These are phyloP conservation scores for Brassica balearica DNA, from an alignment of 441 rosid genomes.

Conservation along the genomic window DNA sequence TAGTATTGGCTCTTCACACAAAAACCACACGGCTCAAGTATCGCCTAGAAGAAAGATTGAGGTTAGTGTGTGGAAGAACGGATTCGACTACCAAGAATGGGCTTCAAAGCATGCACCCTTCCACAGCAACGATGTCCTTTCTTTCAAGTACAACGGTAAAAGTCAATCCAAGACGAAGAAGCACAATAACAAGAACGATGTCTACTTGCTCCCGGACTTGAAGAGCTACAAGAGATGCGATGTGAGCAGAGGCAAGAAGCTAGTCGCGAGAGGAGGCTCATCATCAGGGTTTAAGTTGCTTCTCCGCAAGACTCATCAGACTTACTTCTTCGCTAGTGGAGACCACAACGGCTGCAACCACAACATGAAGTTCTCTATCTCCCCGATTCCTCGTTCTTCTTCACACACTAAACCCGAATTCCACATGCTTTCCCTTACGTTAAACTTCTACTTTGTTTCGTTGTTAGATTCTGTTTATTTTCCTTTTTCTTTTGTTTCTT, in stretches of 20 bases:
- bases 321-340: no score
- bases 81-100: conserved; percentile 32
- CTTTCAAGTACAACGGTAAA: conserved; percentile 17
- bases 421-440: no score
- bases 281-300: background rate
- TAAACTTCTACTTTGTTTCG: no score
- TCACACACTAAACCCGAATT: no score
- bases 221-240: conserved; percentile 34
- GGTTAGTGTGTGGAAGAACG: conserved; percentile 31
- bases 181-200: background rate
- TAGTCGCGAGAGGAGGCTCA: conserved; percentile 7
- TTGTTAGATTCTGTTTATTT: no score
- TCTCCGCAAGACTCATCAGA: no score
- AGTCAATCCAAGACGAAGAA: conserved; percentile 6
- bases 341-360: no score
- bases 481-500: no score
- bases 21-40: conserved; percentile 9
- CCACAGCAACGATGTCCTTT: conserved; percentile 31
- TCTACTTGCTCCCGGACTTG: conserved; percentile 34
- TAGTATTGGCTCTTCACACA: background rate
- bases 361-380: no score
- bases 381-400: no score
- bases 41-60: conserved; percentile 22
- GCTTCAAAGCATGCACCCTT: conserved; percentile 27
- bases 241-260: conserved; percentile 20